phyloP scores from a whole-genome alignment of 805 yeast genomes.

The Myxozyma udenii region DNA sequence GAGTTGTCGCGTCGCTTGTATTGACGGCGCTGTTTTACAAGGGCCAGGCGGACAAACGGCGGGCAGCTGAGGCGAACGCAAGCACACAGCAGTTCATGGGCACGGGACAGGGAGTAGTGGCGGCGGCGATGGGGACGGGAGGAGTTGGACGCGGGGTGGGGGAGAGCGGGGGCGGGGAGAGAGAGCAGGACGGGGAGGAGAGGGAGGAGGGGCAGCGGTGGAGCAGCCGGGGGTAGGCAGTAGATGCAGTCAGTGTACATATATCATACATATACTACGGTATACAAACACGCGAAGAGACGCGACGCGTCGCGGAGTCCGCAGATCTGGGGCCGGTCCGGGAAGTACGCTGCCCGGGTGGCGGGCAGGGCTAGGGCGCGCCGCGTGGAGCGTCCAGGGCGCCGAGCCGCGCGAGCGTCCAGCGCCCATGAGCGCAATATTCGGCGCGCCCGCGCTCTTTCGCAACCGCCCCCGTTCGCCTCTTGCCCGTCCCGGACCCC shows the following conservation, averaged over 20 bases:
- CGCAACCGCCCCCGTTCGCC: no score
- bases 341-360: no score
- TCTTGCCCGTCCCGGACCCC: no score
- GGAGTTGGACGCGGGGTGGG: neutral
- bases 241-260: no score
- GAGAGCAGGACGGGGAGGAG: constrained; percentile 3
- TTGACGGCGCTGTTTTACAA: constrained; percentile 17
- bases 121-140: neutral
- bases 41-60: constrained; percentile 13
- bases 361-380: neutral
- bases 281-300: no score
- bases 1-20: constrained; percentile 22
- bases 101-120: neutral
- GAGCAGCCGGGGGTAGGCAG: neutral
- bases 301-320: no score
- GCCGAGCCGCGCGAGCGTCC: neutral
- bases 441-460: no score
- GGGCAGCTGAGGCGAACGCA: constrained; percentile 3
- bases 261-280: no score
- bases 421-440: neutral
- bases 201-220: constrained; percentile 2
- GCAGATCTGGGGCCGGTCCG: no score
- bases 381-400: neutral
- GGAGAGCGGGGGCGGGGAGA: neutral
- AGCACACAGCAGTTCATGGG: constrained; percentile 1